These are phyloP conservation scores for Spiraea crenata DNA, from an alignment of 331 rosid species.

Conservation along the genomic window DNA sequence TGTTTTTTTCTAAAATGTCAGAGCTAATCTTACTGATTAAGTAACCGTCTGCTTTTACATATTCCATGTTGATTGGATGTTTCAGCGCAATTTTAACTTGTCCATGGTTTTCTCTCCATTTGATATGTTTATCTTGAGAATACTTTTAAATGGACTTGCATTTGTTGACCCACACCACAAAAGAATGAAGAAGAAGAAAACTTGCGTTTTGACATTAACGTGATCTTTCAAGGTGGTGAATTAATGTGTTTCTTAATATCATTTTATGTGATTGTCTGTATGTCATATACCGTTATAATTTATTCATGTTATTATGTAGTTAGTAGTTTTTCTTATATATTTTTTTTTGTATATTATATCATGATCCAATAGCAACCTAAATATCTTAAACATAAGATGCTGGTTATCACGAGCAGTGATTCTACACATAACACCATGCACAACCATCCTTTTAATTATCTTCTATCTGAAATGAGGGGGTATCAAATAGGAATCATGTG, in stretches of 20 bases:
- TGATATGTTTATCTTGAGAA: too few species aligned
- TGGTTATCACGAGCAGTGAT: conserved; percentile 6
- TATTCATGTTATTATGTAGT: too few species aligned
- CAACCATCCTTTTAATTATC: conserved; percentile 20
- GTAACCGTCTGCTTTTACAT: background rate
- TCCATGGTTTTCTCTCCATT: too few species aligned
- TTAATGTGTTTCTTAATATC: too few species aligned
- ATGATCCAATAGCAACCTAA: background rate
- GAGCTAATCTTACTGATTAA: too few species aligned
- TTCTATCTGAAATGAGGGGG: conserved; percentile 25
- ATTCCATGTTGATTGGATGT: conserved; percentile 4
- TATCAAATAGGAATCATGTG: conserved; percentile 45
- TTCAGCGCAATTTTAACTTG: background rate
- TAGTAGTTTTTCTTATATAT: too few species aligned
- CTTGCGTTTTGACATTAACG: background rate
- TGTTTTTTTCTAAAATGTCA: too few species aligned
- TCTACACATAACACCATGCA: conserved; percentile 8
- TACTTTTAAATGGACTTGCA: too few species aligned
- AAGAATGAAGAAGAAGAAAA: background rate
- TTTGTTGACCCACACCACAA: too few species aligned
- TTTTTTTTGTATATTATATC: background rate
- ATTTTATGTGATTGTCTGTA: too few species aligned
- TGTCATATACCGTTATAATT: too few species aligned
- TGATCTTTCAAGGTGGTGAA: too few species aligned
- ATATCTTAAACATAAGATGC: conserved; percentile 15